Conservation (phyloP, 1,284 basidiomycete genomes). For the Tremellales sp. region DNA sequence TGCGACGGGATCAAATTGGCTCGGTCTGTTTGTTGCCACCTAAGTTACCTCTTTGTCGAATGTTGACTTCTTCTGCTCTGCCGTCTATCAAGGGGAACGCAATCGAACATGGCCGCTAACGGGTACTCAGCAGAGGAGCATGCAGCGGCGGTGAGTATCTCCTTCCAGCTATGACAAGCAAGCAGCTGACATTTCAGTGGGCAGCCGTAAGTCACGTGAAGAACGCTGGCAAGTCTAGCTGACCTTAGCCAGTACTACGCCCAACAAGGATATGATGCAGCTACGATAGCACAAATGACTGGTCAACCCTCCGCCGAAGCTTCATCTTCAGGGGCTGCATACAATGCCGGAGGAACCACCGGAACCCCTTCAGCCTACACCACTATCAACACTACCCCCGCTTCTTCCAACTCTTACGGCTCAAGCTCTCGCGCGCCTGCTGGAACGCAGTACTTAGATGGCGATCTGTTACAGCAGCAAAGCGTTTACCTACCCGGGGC, state of each 20-base stretch:
- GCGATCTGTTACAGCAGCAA: slow-evolving; percentile 30
- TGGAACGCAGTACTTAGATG: neutral
- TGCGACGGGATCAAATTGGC: too few relatives aligned
- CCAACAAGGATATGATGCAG: slow-evolving; percentile 43
- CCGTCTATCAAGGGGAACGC: too few relatives aligned
- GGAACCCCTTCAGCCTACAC: slow-evolving; percentile 1
- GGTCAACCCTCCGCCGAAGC: neutral
- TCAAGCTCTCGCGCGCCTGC: neutral
- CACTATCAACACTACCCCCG: neutral
- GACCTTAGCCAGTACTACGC: slow-evolving; percentile 43
- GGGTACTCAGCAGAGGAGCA: slow-evolving; percentile 30
- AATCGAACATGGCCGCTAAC: too few relatives aligned
- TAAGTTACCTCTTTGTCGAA: too few relatives aligned
- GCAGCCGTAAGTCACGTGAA: slow-evolving; percentile 29
- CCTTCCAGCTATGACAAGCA: neutral
- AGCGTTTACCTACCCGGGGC: slow-evolving; percentile 27
- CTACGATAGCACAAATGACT: neutral
- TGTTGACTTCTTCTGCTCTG: too few relatives aligned
- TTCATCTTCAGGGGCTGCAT: neutral
- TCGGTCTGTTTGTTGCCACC: too few relatives aligned
- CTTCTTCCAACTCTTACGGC: slow-evolving; percentile 3
- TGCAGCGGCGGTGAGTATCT: slow-evolving; percentile 35
- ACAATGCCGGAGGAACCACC: too few relatives aligned
- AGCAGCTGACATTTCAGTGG: slow-evolving; percentile 20
- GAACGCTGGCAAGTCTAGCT: neutral